Evolutionary conservation across 306 rosid species (phyloP).

Genomic region (Corylus heterophylla): DNA sequence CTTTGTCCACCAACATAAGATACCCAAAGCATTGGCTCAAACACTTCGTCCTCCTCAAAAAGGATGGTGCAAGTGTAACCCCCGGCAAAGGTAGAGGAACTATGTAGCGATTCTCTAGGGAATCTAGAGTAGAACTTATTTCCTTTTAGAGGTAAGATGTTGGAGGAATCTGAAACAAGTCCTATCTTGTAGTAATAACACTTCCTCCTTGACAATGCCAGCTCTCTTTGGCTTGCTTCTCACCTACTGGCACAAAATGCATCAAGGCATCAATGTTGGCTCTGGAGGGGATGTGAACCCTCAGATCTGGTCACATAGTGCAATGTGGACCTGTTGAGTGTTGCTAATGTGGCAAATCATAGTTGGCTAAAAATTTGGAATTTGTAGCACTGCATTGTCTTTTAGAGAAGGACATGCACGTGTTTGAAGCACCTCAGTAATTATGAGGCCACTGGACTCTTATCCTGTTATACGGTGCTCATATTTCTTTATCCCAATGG

Average conservation of each 20-base stretch:
- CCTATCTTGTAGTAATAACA: neutral
- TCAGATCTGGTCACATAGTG: neutral
- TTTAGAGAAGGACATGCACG: neutral
- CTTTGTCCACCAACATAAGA: neutral
- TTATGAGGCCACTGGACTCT: neutral
- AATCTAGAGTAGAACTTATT: neutral
- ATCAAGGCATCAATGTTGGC: neutral
- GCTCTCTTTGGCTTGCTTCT: neutral
- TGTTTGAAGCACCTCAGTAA: neutral
- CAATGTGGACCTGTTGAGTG: neutral
- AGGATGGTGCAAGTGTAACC: neutral
- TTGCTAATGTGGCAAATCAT: conserved; percentile 1
- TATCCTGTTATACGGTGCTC: neutral
- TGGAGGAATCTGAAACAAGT: neutral
- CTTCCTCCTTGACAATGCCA: conserved; percentile 1
- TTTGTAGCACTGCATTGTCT: neutral
- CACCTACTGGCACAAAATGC: neutral
- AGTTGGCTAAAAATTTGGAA: neutral
- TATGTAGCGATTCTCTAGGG: neutral
- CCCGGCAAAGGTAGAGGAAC: neutral
- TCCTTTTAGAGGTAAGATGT: neutral
- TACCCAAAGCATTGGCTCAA: neutral
- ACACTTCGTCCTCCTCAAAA: neutral
- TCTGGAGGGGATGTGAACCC: conserved; percentile 7
- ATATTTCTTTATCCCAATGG: neutral